Base-by-base conservation (phyloP, 2,329 filamentous ascomycete species). In the Phialocephala sp. region DNA sequence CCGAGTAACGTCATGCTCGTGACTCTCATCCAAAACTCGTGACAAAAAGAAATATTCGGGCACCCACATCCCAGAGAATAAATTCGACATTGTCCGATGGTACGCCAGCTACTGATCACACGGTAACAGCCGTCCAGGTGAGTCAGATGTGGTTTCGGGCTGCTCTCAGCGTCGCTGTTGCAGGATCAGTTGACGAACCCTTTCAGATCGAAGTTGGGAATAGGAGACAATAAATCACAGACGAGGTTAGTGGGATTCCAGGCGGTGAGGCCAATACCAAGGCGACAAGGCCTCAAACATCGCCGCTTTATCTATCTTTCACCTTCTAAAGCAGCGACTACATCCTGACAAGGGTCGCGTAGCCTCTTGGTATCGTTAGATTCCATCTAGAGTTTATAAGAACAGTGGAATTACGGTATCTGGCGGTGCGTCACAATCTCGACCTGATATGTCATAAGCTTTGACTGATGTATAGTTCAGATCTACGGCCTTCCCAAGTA, bases 21-120 rank as follows among this genome's bases (percentile, higher is more conserved):
- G 45, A 50, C 45, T 50, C 45, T 50, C n/a, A 22, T 9, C 45
- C 45, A 50, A 43, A 43, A 50, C 45, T 50, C 45, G 45, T 24
- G 45, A 50, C 45, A 50, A 50, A 50, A 45, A 22, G 11, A 14
- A 20, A 50, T 50, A 43, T 50, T 22, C 1, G 27, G 61, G 50
- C 68, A 76, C 75, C 61, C 68, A 76, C 75, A 76, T 76, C 72
- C 75, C 75, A 69, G 74, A 76, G 65, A 76, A 76, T 61, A 76
- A 65, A 66, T 75, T 76, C 58, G 75, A 76, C 75, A 76, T 76
- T 66, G 69, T 36, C 64, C 63, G 60, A 60, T 58, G 35, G 14
- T 15, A 39, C 24, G 6, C 59, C n/a, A 35, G 24, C 52, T 32
- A 14, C 57, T 15, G 12, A 18, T 62, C 47, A 61, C 36, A 39